phyloP scores from a whole-genome alignment of 257 asterid genomes.

The Striga asiatica region DNA sequence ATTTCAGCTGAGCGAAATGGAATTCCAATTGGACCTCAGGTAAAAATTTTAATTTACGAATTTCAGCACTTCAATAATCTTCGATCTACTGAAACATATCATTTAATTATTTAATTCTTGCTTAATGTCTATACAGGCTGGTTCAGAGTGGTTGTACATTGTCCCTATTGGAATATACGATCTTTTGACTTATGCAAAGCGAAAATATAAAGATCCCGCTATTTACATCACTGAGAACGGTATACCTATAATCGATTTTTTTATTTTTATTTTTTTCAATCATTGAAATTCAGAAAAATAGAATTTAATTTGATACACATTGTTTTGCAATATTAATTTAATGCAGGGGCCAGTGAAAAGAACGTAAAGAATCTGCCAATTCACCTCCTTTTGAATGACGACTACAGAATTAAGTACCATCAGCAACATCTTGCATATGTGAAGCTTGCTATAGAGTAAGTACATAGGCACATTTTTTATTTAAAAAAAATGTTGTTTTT shows the following conservation, averaged over 20 bases:
- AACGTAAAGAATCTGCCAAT: constrained; percentile 1
- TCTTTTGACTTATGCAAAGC: constrained; percentile 4
- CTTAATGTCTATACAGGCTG: not conserved
- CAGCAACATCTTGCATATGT: constrained; percentile 13
- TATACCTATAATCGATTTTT: not conserved
- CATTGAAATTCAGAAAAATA: too few relatives aligned
- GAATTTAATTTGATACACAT: too few relatives aligned
- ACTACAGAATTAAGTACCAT: constrained; percentile 2
- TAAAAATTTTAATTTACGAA: not conserved
- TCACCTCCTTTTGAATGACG: constrained; percentile 5
- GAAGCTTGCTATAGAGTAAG: constrained; percentile 15
- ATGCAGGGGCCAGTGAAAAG: constrained; percentile 11
- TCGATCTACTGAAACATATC: not conserved
- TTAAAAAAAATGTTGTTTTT: too few relatives aligned
- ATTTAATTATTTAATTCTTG: not conserved
- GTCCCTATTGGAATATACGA: constrained; percentile 18
- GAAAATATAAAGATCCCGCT: constrained; percentile 12
- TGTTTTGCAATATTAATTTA: not conserved
- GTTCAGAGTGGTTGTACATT: constrained; percentile 17
- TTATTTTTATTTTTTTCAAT: not conserved
- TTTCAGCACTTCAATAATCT: not conserved
- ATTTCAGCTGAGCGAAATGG: not conserved
- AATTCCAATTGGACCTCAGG: constrained; percentile 10
- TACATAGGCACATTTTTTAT: too few relatives aligned
- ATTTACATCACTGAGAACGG: constrained; percentile 29